A percentile compares a stretch with the other conserved stretches of the same genome.
Conservation (phyloP, 768 basidiomycete species). For the Clavulina sp. region DNA sequence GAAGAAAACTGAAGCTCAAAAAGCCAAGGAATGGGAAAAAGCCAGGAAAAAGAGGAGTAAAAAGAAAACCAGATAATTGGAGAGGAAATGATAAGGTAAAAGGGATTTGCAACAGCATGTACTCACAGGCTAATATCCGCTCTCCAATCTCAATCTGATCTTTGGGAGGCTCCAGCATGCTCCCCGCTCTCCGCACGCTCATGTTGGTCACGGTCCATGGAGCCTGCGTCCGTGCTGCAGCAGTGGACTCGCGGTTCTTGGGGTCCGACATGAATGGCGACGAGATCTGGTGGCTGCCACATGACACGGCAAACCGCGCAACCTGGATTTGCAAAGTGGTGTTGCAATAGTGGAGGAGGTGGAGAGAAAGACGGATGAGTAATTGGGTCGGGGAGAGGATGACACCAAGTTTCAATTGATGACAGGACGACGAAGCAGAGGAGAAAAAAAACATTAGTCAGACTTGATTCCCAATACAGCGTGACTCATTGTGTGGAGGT, state of each 20-base stretch:
- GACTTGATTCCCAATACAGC: no score
- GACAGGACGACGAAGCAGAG: no score
- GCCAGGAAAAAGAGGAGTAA: neutral
- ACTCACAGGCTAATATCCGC: conserved; percentile 7
- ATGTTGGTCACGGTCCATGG: conserved; percentile 13
- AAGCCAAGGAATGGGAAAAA: neutral
- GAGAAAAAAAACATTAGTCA: no score
- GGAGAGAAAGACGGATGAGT: neutral
- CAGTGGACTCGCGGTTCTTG: neutral
- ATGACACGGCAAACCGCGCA: conserved; percentile 7
- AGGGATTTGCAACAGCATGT: neutral
- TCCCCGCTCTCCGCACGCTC: conserved; percentile 6
- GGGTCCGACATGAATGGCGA: conserved; percentile 4
- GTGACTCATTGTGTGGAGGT: no score
- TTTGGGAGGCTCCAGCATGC: conserved; percentile 3
- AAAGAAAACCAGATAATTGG: no score
- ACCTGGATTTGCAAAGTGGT: conserved; percentile 8
- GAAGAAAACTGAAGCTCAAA: no score
- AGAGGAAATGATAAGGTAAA: neutral
- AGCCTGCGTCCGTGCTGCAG: neutral
- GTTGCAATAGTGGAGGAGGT: no score
- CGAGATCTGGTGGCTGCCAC: conserved; percentile 10
- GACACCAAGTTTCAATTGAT: no score
- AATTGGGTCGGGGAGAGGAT: neutral
- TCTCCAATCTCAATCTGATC: conserved; percentile 8